Conservation (phyloP, 2,329 filamentous ascomycete genomes). For the Plenodomus tracheiphilus region DNA sequence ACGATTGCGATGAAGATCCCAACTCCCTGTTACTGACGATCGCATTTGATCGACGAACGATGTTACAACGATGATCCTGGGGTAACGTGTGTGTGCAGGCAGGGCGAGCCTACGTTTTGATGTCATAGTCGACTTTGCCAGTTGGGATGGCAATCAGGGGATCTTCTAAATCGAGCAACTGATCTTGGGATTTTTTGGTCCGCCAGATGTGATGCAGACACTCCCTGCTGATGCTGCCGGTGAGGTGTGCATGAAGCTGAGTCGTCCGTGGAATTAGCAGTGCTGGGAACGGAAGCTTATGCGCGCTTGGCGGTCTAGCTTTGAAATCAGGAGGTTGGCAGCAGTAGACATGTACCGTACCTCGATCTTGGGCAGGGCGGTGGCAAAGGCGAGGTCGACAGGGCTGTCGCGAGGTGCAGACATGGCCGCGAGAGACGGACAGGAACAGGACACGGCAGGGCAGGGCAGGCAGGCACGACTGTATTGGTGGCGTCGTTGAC, state of each 20-base stretch:
- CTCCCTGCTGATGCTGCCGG: slow-evolving; percentile 73
- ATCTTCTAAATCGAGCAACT: slow-evolving; percentile 63
- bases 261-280: slow-evolving; percentile 26
- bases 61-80: slow-evolving; percentile 1
- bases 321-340: slow-evolving; percentile 19
- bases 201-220: slow-evolving; percentile 76
- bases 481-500: slow-evolving; percentile 26
- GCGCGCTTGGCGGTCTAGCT: slow-evolving; percentile 18
- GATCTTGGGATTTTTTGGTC: slow-evolving; percentile 56
- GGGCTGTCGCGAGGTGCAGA: slow-evolving; percentile 11
- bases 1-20: background rate
- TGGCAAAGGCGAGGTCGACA: slow-evolving; percentile 35
- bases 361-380: slow-evolving; percentile 50
- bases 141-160: slow-evolving; percentile 69
- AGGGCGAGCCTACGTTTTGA: slow-evolving; percentile 61
- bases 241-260: slow-evolving; percentile 79
- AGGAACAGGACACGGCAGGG: background rate
- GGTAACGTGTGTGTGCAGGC: slow-evolving; percentile 2
- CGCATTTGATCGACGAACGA: background rate
- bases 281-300: slow-evolving; percentile 32
- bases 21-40: background rate
- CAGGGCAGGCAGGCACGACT: background rate
- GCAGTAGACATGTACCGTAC: slow-evolving; percentile 24
- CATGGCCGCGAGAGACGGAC: slow-evolving; percentile 10
- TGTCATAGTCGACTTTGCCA: slow-evolving; percentile 71